Conservation (phyloP, 164 flowering plant species). For the Nymphaea colorata region DNA sequence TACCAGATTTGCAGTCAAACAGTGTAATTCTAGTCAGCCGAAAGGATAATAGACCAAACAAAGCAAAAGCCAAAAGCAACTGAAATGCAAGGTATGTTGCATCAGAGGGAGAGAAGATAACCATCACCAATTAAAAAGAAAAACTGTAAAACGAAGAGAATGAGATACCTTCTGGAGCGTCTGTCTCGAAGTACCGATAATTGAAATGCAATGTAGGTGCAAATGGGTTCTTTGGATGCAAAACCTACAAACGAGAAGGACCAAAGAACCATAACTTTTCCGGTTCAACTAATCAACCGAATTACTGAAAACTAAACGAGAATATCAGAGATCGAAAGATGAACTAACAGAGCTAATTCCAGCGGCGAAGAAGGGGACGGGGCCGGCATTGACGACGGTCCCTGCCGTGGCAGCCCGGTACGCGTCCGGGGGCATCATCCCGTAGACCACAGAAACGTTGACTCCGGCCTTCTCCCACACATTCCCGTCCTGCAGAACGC, state of each 20-base stretch:
- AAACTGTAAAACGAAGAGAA: neutral
- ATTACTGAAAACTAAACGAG: neutral
- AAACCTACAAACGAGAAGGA: conserved; percentile 38
- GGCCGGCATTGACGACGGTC: conserved; percentile 29
- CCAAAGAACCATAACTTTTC: neutral
- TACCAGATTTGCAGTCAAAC: no score
- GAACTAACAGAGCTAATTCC: conserved; percentile 81
- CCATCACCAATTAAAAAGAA: neutral
- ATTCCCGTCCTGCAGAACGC: conserved; percentile 80
- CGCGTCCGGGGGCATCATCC: conserved; percentile 97
- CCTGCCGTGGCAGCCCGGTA: conserved; percentile 79
- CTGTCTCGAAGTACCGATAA: conserved; percentile 95
- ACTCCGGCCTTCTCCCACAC: conserved; percentile 98
- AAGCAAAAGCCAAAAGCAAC: neutral
- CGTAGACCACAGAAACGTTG: conserved; percentile 92
- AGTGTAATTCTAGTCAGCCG: no score
- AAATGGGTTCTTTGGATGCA: conserved; percentile 96
- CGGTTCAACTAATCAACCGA: no score
- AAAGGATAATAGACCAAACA: no score
- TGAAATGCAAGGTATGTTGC: neutral
- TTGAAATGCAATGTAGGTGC: conserved; percentile 95
- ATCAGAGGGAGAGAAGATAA: neutral
- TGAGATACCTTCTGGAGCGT: conserved; percentile 72
- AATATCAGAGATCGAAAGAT: neutral
- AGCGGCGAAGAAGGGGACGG: conserved; percentile 87